phyloP scores from a whole-genome alignment of 2,329 filamentous ascomycete genomes.

The Celoporthe dispersa region DNA sequence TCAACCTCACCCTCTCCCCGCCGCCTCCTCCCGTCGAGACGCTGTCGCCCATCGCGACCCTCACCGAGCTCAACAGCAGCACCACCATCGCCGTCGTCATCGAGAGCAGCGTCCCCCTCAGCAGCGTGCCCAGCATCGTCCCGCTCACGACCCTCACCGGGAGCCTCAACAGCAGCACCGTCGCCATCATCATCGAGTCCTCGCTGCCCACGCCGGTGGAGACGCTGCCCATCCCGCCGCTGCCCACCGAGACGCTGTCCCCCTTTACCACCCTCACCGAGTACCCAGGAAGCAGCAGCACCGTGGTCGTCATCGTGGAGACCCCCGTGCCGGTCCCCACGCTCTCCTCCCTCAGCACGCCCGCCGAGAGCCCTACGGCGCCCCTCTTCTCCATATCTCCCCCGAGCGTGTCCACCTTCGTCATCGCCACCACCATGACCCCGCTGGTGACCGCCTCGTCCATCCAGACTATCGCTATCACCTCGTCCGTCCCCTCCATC shows the following conservation, averaged over 20 bases:
- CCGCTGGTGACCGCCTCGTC: conserved; percentile 37
- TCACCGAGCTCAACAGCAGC: background rate
- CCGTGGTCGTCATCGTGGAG: background rate
- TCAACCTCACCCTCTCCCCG: background rate
- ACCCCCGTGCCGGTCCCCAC: background rate
- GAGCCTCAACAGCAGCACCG: background rate
- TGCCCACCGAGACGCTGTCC: background rate
- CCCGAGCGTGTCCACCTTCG: conserved; percentile 27
- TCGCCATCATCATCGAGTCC: background rate
- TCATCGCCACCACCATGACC: conserved; percentile 42
- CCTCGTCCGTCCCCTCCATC: conserved; percentile 31
- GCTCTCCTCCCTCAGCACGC: background rate
- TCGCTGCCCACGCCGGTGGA: background rate
- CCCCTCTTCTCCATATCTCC: background rate
- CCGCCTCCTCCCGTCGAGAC: background rate
- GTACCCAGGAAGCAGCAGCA: conserved; percentile 4
- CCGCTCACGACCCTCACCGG: background rate
- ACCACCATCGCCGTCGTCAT: background rate
- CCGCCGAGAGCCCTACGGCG: background rate
- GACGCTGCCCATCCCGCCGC: no score
- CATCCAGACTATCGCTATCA: conserved; percentile 19
- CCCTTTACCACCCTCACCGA: conserved; percentile 4
- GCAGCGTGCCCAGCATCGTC: no score
- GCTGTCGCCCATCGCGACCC: background rate
- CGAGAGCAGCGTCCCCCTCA: background rate